phyloP scores from a whole-genome alignment of 2,329 filamentous ascomycete genomes.

The Fusarium gaditjirri region DNA sequence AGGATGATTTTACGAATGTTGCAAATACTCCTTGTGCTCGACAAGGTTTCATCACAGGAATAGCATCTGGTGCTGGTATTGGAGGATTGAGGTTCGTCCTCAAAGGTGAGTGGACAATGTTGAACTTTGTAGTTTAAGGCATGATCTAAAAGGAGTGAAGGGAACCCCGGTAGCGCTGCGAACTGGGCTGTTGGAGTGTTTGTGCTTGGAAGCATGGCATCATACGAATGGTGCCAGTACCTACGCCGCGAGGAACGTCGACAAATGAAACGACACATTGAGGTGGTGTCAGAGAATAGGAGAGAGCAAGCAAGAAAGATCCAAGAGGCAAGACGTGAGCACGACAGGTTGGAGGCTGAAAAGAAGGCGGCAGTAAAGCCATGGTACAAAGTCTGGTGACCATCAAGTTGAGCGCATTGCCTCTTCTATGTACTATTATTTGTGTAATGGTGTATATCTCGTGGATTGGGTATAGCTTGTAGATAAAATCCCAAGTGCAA shows the following conservation, averaged over 20 bases:
- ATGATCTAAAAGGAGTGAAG: constrained; percentile 39
- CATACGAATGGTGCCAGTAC: constrained; percentile 87
- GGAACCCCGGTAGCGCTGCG: constrained; percentile 62
- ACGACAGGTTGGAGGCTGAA: constrained; percentile 47
- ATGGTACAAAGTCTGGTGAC: constrained; percentile 69
- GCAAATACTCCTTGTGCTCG: constrained; percentile 86
- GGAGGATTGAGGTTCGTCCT: constrained; percentile 80
- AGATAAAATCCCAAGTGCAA: constrained; percentile 19
- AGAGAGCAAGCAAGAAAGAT: constrained; percentile 58
- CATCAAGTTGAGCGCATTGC: not conserved
- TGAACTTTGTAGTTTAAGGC: not conserved
- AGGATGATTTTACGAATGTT: constrained; percentile 75
- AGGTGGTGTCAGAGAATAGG: constrained; percentile 67
- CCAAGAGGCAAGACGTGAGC: constrained; percentile 54
- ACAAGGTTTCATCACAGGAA: constrained; percentile 84
- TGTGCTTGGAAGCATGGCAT: constrained; percentile 72
- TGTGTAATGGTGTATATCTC: constrained; percentile 39
- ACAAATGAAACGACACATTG: constrained; percentile 86
- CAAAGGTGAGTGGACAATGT: constrained; percentile 68
- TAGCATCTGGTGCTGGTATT: constrained; percentile 79
- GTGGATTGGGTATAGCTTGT: constrained; percentile 21
- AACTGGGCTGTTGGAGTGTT: constrained; percentile 90
- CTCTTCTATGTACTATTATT: constrained; percentile 31
- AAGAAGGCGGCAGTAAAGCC: constrained; percentile 52
- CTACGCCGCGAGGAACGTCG: constrained; percentile 78